phyloP scores from a whole-genome alignment of 805 yeast genomes.

The Zygosaccharomyces siamensis region DNA sequence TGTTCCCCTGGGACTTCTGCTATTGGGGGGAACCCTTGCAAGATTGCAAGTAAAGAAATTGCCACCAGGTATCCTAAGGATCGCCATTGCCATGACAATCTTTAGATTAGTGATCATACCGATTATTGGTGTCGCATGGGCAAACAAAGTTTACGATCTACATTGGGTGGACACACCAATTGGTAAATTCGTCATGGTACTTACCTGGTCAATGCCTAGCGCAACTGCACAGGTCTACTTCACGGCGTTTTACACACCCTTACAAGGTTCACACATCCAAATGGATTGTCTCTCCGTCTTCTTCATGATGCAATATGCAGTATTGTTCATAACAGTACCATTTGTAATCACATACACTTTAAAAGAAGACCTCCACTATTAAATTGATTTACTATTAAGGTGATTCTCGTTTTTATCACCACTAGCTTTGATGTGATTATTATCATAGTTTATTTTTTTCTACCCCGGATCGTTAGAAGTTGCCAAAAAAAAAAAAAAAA shows the following conservation, averaged over 20 bases:
- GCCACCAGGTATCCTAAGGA: slow-evolving; percentile 58
- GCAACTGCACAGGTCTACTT: slow-evolving; percentile 85
- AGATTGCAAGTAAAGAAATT: slow-evolving; percentile 56
- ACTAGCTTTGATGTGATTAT: neutral
- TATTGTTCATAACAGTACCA: slow-evolving; percentile 64
- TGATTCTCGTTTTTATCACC: neutral
- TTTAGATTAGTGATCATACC: slow-evolving; percentile 68
- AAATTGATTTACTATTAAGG: slow-evolving; percentile 9
- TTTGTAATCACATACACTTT: slow-evolving; percentile 58
- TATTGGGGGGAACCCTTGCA: slow-evolving; percentile 86
- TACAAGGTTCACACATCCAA: slow-evolving; percentile 47
- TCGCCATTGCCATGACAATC: slow-evolving; percentile 52
- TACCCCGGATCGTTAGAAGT: slow-evolving; percentile 1
- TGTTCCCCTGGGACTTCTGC: slow-evolving; percentile 78
- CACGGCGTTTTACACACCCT: slow-evolving; percentile 82
- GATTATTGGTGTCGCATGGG: slow-evolving; percentile 66
- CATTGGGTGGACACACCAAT: slow-evolving; percentile 61
- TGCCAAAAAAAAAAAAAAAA: neutral
- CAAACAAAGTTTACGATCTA: slow-evolving; percentile 52
- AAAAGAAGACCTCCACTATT: slow-evolving; percentile 20
- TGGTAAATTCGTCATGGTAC: slow-evolving; percentile 65
- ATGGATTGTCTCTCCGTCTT: slow-evolving; percentile 77
- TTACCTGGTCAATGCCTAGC: slow-evolving; percentile 77
- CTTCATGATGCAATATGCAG: slow-evolving; percentile 60
- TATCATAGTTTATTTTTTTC: neutral